phyloP scores from a whole-genome alignment of 192 early-diverging fungal genomes.

The Ambispora gerdemannii region DNA sequence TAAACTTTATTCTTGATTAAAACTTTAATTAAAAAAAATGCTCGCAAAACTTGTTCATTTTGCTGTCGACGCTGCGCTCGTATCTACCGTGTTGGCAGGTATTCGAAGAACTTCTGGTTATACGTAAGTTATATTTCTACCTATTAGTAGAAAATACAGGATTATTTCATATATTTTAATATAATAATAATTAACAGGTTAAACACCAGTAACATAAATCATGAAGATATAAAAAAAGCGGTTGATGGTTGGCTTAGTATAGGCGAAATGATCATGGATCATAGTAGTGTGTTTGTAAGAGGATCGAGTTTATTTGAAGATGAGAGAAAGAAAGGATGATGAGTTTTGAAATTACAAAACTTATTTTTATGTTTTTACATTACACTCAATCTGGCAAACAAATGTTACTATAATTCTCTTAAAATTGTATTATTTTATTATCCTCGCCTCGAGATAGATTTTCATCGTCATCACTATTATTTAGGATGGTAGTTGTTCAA shows the following conservation, averaged over 20 bases:
- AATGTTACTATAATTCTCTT: background rate
- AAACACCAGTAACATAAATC: conserved; percentile 50
- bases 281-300: conserved; percentile 42
- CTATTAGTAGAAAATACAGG: background rate
- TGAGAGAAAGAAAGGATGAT: conserved; percentile 29
- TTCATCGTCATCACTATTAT: background rate
- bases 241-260: conserved; percentile 52
- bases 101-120: conserved; percentile 55
- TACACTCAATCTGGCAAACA: background rate
- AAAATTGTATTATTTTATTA: too few relatives aligned
- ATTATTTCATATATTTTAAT: background rate
- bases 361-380: too few relatives aligned
- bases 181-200: conserved; percentile 36
- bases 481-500: conserved; percentile 31
- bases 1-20: too few relatives aligned
- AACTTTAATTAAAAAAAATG: too few relatives aligned
- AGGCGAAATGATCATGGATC: conserved; percentile 57
- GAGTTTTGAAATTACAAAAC: background rate
- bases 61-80: conserved; percentile 55
- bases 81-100: conserved; percentile 57
- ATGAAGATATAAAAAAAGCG: conserved; percentile 44
- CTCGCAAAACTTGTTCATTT: conserved; percentile 49
- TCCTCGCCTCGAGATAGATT: too few relatives aligned
- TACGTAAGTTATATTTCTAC: conserved; percentile 28
- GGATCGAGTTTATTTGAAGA: conserved; percentile 54